Conservation (phyloP, 352 stramenopile genomes). For the Pythium folliculosum region DNA sequence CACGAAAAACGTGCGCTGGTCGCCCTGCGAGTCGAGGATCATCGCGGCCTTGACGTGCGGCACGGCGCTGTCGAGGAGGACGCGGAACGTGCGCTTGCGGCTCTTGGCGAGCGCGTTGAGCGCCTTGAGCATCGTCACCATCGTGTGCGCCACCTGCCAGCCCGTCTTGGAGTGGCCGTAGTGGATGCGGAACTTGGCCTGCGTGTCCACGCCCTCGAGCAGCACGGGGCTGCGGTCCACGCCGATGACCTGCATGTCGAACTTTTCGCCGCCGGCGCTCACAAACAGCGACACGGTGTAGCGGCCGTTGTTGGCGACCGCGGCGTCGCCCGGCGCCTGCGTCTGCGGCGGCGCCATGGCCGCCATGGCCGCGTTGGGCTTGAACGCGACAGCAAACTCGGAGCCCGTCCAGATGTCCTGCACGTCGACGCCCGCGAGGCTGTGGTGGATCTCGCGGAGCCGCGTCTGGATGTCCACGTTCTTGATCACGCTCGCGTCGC, state of each 20-base stretch:
- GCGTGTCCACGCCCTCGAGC: slow-evolving; percentile 65
- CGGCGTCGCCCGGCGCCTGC: neutral
- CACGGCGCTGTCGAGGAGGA: slow-evolving; percentile 80
- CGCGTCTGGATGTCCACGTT: slow-evolving; percentile 84
- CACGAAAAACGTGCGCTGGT: slow-evolving; percentile 86
- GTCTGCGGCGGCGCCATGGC: slow-evolving; percentile 12
- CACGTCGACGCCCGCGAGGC: slow-evolving; percentile 54
- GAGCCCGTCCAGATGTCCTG: slow-evolving; percentile 81
- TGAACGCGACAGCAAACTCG: slow-evolving; percentile 77
- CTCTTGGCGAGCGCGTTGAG: slow-evolving; percentile 69
- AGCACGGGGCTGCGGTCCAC: slow-evolving; percentile 57
- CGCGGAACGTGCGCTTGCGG: slow-evolving; percentile 79
- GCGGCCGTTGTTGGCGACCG: slow-evolving; percentile 33
- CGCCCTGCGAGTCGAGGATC: slow-evolving; percentile 83
- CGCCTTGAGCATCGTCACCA: slow-evolving; percentile 75
- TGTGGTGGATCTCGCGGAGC: slow-evolving; percentile 81
- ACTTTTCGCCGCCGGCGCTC: slow-evolving; percentile 73
- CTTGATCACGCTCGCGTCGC: slow-evolving; percentile 75
- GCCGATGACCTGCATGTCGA: slow-evolving; percentile 84
- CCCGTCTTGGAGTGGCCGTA: slow-evolving; percentile 83
- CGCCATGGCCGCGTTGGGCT: slow-evolving; percentile 26
- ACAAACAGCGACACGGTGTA: slow-evolving; percentile 82
- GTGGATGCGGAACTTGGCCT: slow-evolving; percentile 66
- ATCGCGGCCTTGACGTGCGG: slow-evolving; percentile 86
- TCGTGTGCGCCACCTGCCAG: slow-evolving; percentile 80